phyloP scores from a whole-genome alignment of 805 yeast genomes.

The Kurtzmaniella cleridarum region DNA sequence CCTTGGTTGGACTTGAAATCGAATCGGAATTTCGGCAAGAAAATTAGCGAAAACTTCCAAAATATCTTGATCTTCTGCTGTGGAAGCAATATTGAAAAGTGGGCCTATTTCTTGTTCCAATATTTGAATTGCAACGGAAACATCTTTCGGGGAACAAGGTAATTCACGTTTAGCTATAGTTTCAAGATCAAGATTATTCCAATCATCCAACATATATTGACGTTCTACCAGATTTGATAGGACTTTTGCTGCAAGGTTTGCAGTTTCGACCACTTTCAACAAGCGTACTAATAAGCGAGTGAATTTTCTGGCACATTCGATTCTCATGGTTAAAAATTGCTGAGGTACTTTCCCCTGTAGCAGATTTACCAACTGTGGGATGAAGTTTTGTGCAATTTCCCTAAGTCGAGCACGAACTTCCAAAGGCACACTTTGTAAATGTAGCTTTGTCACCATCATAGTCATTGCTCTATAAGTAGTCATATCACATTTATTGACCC shows the following conservation, averaged over 20 bases:
- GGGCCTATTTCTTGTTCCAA: conserved; percentile 30
- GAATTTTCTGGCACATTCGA: conserved; percentile 50
- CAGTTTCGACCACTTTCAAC: conserved; percentile 49
- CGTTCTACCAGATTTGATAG: conserved; percentile 39
- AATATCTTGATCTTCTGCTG: conserved; percentile 10
- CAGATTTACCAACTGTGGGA: conserved; percentile 40
- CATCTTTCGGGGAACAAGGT: conserved; percentile 40
- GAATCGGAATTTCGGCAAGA: conserved; percentile 37
- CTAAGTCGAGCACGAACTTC: conserved; percentile 51
- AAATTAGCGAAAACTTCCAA: conserved; percentile 17
- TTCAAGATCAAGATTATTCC: conserved; percentile 48
- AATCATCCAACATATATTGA: conserved; percentile 50
- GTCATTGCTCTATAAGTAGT: conserved; percentile 52
- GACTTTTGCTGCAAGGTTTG: conserved; percentile 43
- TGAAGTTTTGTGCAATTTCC: conserved; percentile 44
- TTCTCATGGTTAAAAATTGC: conserved; percentile 45
- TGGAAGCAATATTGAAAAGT: conserved; percentile 2
- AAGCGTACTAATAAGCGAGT: conserved; percentile 48
- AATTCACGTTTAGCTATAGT: conserved; percentile 44
- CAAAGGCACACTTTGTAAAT: conserved; percentile 52
- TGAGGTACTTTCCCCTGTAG: conserved; percentile 41
- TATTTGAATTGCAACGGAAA: conserved; percentile 25
- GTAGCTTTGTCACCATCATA: conserved; percentile 57
- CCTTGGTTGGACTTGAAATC: conserved; percentile 50
- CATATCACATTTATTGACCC: conserved; percentile 68